Evolutionary conservation across 257 asterid species (phyloP), one percentile per base, ranked within the genome.

Genomic region (Thymus quinquecostatus): DNA sequence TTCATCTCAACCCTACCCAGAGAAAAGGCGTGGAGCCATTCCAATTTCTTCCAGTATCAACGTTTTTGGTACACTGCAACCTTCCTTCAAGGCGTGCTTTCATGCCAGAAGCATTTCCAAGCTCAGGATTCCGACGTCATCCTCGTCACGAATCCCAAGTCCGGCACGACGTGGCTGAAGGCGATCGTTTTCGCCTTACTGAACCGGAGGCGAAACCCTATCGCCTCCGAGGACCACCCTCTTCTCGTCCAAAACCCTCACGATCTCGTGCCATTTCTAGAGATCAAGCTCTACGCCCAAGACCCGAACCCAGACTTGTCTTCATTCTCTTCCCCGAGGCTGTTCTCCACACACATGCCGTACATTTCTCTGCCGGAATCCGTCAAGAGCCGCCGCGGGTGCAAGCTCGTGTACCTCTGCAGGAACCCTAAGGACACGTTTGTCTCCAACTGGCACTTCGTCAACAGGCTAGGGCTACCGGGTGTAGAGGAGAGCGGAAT

Each of bases 361-460:
- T 45, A 68, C 9, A 8, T 60, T 5, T 71, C 79, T 1, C 56
- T 82, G 0, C 82, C 87, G 1, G 60, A 74, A 7, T 67, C 82
- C 0, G 45, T 80, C 4, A 55, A 51, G 4, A 36, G 30, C 0
- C 21, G 21, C 63, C 34, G 74, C 1, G 2, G 36, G 3, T 73
- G 75, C 74, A 82, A 79, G 82, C 5, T 79, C 13, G 79, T 80
- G 48, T 82, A 82, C 58, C 72, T 82, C 3, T 82, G 82, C 62
- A 74, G 87, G 43, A 66, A 79, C 11, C 81, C 82, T 0, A 82
- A 79, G 57, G 87, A 79, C 70, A 67, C 69, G 12, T 74, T 82
- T 60, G 82, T 79, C 51, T 79, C 87, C 28, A 79, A 77, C 13
- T 79, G 75, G 77, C 82, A 82, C 47, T 77, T 77, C 64, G 57